These are phyloP conservation scores for Ligustrum vulgare DNA, from an alignment of 257 asterid species.

Conservation along the genomic window DNA sequence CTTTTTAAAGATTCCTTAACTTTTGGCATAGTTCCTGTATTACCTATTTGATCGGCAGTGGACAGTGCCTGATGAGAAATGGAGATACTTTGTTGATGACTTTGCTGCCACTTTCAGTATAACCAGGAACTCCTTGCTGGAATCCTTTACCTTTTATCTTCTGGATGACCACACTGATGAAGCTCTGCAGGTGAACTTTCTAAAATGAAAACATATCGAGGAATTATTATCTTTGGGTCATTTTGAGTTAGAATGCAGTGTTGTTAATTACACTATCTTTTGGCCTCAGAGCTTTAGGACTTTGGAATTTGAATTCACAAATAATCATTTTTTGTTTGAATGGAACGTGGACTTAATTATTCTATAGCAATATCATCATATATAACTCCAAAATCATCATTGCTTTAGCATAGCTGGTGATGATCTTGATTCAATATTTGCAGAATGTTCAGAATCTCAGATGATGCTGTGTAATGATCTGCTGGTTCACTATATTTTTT, in stretches of 20 bases:
- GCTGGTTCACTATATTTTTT: not conserved
- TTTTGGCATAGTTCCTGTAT: conserved; percentile 68
- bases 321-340: no score
- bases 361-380: not conserved
- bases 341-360: conserved; percentile 4
- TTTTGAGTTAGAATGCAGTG: conserved; percentile 11
- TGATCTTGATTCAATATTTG: conserved; percentile 11
- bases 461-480: conserved; percentile 6
- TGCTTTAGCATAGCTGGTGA: conserved; percentile 11
- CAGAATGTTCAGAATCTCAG: conserved; percentile 7
- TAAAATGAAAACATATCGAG: not conserved
- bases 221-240: conserved; percentile 7
- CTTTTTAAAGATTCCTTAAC: conserved; percentile 48
- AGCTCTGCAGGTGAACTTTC: conserved; percentile 66
- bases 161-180: conserved; percentile 83
- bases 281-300: not conserved
- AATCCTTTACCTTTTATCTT: conserved; percentile 79
- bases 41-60: conserved; percentile 89
- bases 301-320: not conserved
- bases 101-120: conserved; percentile 83
- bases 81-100: conserved; percentile 79
- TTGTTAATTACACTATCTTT: not conserved
- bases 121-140: conserved; percentile 80
- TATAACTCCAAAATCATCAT: conserved; percentile 2
- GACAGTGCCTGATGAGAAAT: conserved; percentile 63